Conservation (phyloP, 345 rosid genomes). For the Barbarea vulgaris region DNA sequence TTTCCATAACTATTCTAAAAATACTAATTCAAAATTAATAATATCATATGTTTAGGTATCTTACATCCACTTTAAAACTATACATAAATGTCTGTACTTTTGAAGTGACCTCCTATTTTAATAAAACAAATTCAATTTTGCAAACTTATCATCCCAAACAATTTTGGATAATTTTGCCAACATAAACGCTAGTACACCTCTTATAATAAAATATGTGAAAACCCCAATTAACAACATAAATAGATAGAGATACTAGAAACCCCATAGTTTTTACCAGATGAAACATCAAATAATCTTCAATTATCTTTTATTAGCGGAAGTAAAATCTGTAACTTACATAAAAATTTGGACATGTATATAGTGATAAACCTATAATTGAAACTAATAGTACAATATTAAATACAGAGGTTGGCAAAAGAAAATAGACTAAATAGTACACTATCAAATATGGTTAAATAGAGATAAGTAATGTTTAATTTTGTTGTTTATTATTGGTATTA, state of each 20-base stretch:
- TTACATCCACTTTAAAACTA: no score
- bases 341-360: background rate
- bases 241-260: background rate
- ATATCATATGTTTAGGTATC: no score
- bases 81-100: no score
- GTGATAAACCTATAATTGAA: constrained; percentile 28
- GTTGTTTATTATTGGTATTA: background rate
- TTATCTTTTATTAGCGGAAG: background rate
- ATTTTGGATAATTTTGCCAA: background rate
- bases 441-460: background rate
- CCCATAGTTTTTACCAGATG: background rate
- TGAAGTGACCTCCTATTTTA: no score
- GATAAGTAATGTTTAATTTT: background rate
- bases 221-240: no score
- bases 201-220: no score
- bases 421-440: background rate
- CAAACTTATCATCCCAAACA: background rate
- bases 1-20: background rate
- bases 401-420: constrained; percentile 23
- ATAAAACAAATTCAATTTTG: background rate
- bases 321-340: background rate
- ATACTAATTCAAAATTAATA: background rate
- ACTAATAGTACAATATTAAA: constrained; percentile 18
- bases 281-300: background rate
- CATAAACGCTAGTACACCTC: background rate